These are phyloP conservation scores for Pachyrhizus erosus DNA, from an alignment of 306 rosid species.

Conservation along the genomic window DNA sequence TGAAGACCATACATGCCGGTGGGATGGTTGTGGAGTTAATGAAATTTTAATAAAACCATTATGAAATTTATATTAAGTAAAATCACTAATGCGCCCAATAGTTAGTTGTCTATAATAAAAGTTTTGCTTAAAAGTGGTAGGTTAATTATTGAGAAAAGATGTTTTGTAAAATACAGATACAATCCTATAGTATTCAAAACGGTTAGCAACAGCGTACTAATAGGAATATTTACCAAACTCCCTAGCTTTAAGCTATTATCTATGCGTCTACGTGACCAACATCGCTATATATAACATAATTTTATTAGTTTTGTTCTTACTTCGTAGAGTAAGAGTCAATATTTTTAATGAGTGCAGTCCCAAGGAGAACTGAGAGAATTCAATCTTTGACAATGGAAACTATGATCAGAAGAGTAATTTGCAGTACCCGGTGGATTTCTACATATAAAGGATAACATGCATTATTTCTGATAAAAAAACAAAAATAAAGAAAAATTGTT, in stretches of 20 bases:
- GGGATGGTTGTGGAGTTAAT: slow-evolving; percentile 56
- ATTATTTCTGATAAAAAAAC: slow-evolving; percentile 16
- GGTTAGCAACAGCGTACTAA: slow-evolving; percentile 30
- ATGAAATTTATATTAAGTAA: slow-evolving; percentile 40
- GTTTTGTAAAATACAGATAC: slow-evolving; percentile 43
- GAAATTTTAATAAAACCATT: slow-evolving; percentile 46
- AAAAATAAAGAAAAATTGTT: neutral
- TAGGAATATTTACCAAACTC: slow-evolving; percentile 46
- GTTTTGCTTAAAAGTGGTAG: slow-evolving; percentile 43
- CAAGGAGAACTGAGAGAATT: slow-evolving; percentile 28
- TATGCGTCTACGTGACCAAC: slow-evolving; percentile 45
- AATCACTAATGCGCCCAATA: slow-evolving; percentile 51
- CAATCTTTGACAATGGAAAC: slow-evolving; percentile 35
- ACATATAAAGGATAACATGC: slow-evolving; percentile 32
- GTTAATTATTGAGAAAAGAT: slow-evolving; percentile 47
- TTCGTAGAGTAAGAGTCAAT: slow-evolving; percentile 13
- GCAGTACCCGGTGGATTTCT: slow-evolving; percentile 26
- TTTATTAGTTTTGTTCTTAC: slow-evolving; percentile 3
- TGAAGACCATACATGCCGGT: slow-evolving; percentile 55
- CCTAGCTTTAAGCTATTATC: slow-evolving; percentile 7
- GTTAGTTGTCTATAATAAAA: slow-evolving; percentile 53
- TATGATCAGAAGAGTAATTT: slow-evolving; percentile 13
- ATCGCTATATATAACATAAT: slow-evolving; percentile 28
- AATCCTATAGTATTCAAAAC: slow-evolving; percentile 31
- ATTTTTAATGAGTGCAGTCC: slow-evolving; percentile 28